Evolutionary conservation across 139 green algal species (phyloP), one percentile per base, ranked within the genome.

Genomic region (Micromonas pusilla): DNA sequence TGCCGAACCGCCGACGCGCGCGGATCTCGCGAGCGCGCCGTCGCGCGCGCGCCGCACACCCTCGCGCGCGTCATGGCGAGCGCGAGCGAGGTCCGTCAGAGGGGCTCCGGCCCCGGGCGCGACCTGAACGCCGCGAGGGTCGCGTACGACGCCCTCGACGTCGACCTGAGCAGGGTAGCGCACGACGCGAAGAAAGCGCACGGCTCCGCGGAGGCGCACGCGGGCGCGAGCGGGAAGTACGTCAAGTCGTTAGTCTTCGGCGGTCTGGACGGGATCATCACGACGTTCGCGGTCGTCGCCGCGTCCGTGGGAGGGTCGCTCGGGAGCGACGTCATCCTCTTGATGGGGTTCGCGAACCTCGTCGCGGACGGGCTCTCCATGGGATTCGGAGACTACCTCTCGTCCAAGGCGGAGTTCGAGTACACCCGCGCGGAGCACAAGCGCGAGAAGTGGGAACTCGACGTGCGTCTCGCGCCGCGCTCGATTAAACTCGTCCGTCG

Each of bases 271-370:
- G 75, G 75, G 6, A 80, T 74, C 36, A 74, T 80, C 6, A 80
- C 75, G 13, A 80, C 75, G 64, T 80, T 80, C 63, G 75, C 75
- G 1, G 64, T 80, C 37, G 75, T 80, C 32, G 62, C 75, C 23
- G 75, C 75, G 32, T 32, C 36, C 33, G 37, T 39, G 63, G 75
- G 75, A 52, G 75, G 75, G 9, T 26, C 23, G 16, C 45, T 75
- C 13, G 37, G 34, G 19, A 38, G 23, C 60, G 23, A 74, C n/a
- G 36, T 80, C 34, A n/a, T 80, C 26, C n/a, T 80, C 5, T 5
- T 74, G n/a, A 66, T 80, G 75, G 75, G 75, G 0, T 80, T 80
- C 45, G 75, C 75, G 1, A 80, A 80, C 60, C 65, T 80, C 64
- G 26, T 80, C 64, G 75, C 75, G 37, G 75, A 80, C 63, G 75